Evolutionary conservation across 1,139 yeast genomes (phyloP).

Genomic region (Scheffersomyces stambukii): DNA sequence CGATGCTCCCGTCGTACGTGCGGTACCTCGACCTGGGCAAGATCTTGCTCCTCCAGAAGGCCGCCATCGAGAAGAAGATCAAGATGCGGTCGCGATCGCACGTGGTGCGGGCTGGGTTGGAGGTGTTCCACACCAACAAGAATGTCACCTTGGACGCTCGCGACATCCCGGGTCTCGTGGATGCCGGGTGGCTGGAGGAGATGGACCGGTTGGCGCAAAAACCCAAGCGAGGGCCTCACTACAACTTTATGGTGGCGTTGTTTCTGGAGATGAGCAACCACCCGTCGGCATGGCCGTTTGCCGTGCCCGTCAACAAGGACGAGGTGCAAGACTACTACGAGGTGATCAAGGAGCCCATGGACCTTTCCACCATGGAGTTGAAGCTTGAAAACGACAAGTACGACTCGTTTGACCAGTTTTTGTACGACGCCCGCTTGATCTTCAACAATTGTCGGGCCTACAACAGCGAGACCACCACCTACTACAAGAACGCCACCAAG

Average conservation of each 20-base stretch:
- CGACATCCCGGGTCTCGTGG: constrained; percentile 81
- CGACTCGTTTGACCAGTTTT: constrained; percentile 84
- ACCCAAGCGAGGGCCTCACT: constrained; percentile 93
- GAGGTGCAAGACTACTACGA: constrained; percentile 97
- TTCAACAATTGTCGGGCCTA: constrained; percentile 89
- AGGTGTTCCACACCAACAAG: constrained; percentile 56
- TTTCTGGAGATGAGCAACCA: constrained; percentile 87
- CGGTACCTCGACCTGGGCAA: constrained; percentile 88
- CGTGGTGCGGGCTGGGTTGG: constrained; percentile 76
- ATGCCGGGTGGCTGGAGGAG: constrained; percentile 97
- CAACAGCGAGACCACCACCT: constrained; percentile 86
- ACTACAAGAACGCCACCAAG: constrained; percentile 85
- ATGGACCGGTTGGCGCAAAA: constrained; percentile 96
- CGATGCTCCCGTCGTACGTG: constrained; percentile 77
- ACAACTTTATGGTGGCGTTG: constrained; percentile 86
- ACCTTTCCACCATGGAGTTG: constrained; percentile 89
- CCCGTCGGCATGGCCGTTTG: constrained; percentile 99
- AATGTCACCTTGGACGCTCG: constrained; percentile 50
- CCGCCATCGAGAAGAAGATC: constrained; percentile 84
- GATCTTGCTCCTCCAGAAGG: constrained; percentile 80
- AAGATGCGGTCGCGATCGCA: constrained; percentile 76
- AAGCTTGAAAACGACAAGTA: constrained; percentile 90
- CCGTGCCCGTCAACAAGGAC: constrained; percentile 85
- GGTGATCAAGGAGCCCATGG: constrained; percentile 99
- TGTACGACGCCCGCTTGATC: constrained; percentile 81